Conservation (phyloP, 2,329 filamentous ascomycete species). For the Metarhizium sp. region DNA sequence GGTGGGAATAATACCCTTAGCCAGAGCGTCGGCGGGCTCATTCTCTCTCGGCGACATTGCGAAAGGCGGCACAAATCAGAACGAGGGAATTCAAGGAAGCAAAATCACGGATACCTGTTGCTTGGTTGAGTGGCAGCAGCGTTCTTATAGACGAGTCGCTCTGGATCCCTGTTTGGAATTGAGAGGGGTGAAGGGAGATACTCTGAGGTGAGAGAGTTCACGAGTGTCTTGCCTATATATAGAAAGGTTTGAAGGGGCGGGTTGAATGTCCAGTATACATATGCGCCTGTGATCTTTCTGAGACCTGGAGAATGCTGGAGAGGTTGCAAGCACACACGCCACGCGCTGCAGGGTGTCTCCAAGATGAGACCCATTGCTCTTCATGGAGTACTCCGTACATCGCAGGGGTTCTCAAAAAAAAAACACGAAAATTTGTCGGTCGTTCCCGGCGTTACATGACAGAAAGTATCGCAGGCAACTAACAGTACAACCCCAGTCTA, state of each 20-base stretch:
- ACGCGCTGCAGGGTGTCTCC: background rate
- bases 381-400: background rate
- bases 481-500: background rate
- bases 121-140: background rate
- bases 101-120: background rate
- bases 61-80: background rate
- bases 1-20: constrained; percentile 54
- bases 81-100: background rate
- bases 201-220: background rate
- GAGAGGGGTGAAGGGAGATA: background rate
- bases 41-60: constrained; percentile 12
- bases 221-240: background rate
- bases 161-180: background rate
- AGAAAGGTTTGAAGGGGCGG: background rate
- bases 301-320: background rate
- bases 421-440: background rate
- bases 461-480: background rate
- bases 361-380: background rate
- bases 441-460: background rate
- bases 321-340: background rate
- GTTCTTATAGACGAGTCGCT: background rate
- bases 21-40: constrained; percentile 55
- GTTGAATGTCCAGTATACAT: background rate
- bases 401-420: background rate
- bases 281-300: background rate